Evolutionary conservation across 345 rosid genomes (phyloP), one percentile per base, ranked within the genome.

Genomic region (Schrenkiella parvula): DNA sequence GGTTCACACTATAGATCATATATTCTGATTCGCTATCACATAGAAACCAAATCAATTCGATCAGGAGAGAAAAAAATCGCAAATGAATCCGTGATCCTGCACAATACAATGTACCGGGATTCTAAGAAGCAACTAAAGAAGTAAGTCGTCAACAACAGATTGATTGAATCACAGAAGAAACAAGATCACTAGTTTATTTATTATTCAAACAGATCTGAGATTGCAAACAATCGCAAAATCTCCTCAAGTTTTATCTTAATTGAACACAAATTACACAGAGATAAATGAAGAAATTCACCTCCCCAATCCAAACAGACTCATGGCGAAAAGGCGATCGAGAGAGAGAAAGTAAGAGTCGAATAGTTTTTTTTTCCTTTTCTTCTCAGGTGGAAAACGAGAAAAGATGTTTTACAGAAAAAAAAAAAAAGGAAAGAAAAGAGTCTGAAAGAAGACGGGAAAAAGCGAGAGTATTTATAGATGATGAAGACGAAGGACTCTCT

Each of bases 291-390:
- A 26, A 46, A 32, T 4, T 68, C 34, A 75, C 79, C 79, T 75
- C 2, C 79, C 79, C 0, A 75, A 15, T 31, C 79, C 79, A 50
- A 67, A 78, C 5, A 71, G 59, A 78, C 68, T 74, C 66, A 70
- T 53, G 53, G 71, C 55, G 60, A 31, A 21, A 66, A 55, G 28
- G 28, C 54, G n/a, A 71, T 50, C 9, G 23, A 79, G 43, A 14
- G 31, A 41, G 26, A 10, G 25, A 58, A 39, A 62, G 57, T 3
- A 39, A 55, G 73, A 58, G 25, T 63, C 60, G 66, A 25, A 38
- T 25, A 22, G 54, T 21, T n/a, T 67, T 29, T 18, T 14, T 66
- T 42, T 46, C 14, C 8, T 31, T 4, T 38, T 29, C 14, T n/a
- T n/a, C 5, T 58, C 68, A 31, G 68, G 78, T 50, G 63, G 54